These are phyloP conservation scores for Scorias spongiosa DNA, from an alignment of 2,329 filamentous ascomycete genomes.

Conservation along the genomic window DNA sequence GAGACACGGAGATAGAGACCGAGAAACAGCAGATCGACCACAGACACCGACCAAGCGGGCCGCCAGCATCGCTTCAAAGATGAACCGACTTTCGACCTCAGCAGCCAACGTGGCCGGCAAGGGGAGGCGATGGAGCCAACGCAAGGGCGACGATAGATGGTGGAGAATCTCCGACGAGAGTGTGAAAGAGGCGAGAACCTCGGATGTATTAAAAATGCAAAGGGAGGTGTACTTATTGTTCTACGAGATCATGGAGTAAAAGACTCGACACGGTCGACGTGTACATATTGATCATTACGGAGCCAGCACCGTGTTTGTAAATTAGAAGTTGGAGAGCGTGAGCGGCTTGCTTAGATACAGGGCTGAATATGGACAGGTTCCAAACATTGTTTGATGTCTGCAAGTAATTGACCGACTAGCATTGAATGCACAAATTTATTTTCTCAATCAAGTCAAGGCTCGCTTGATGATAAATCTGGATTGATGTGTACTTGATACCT, in stretches of 20 bases:
- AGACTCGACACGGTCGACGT: background rate
- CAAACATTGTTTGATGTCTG: no score
- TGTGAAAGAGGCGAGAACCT: constrained; percentile 84
- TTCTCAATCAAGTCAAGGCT: no score
- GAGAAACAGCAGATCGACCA: constrained; percentile 1
- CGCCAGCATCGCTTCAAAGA: constrained; percentile 6
- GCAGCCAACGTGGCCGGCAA: constrained; percentile 18
- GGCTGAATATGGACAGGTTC: no score
- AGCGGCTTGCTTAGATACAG: no score
- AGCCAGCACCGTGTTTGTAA: no score
- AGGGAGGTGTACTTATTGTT: constrained; percentile 92
- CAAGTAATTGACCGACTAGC: no score
- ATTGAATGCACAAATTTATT: no score
- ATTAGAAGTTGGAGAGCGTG: no score
- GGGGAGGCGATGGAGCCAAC: background rate
- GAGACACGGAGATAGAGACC: constrained; percentile 1
- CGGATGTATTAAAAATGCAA: constrained; percentile 83
- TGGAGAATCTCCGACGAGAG: constrained; percentile 98
- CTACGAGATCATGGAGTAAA: constrained; percentile 59
- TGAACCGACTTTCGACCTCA: constrained; percentile 36
- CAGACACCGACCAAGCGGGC: constrained; percentile 3
- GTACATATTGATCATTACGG: no score
- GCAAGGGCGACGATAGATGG: constrained; percentile 59
- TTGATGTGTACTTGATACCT: no score
- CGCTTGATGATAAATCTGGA: no score